Conservation (phyloP, 2,329 filamentous ascomycete species). For the Arthrocladium fulminans region DNA sequence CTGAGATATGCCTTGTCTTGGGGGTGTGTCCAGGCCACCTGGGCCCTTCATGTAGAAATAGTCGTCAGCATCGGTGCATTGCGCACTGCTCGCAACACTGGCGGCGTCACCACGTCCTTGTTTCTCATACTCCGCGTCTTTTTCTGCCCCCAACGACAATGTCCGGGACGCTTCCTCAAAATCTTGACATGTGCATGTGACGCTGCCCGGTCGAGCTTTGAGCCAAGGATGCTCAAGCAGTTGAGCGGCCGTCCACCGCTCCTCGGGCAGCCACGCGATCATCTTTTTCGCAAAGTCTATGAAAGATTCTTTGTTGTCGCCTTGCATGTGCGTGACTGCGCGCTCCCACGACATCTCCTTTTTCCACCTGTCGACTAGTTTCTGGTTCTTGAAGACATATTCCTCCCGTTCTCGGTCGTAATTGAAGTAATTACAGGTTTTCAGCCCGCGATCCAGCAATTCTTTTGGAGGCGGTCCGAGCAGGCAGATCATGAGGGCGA, state of each 20-base stretch:
- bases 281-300: conserved; percentile 28
- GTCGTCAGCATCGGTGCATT: conserved; percentile 1
- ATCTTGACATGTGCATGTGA: conserved; percentile 7
- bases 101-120: neutral
- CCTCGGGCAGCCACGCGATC: conserved; percentile 30
- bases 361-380: conserved; percentile 12
- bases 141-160: neutral
- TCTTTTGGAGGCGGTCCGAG: conserved; percentile 32
- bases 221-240: conserved; percentile 29
- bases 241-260: conserved; percentile 30
- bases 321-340: conserved; percentile 22
- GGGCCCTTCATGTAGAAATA: neutral
- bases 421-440: conserved; percentile 27
- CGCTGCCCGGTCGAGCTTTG: neutral
- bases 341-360: conserved; percentile 17
- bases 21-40: neutral
- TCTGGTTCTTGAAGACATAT: conserved; percentile 15
- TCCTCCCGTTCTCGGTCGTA: conserved; percentile 17
- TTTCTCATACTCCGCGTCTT: neutral
- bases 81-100: conserved; percentile 5
- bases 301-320: conserved; percentile 27
- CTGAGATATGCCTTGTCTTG: conserved; percentile 1
- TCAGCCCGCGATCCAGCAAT: conserved; percentile 27
- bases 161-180: conserved; percentile 1
- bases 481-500: conserved; percentile 38